phyloP scores from a whole-genome alignment of 176 grass and related monocot species.

The Elaeis guineensis region DNA sequence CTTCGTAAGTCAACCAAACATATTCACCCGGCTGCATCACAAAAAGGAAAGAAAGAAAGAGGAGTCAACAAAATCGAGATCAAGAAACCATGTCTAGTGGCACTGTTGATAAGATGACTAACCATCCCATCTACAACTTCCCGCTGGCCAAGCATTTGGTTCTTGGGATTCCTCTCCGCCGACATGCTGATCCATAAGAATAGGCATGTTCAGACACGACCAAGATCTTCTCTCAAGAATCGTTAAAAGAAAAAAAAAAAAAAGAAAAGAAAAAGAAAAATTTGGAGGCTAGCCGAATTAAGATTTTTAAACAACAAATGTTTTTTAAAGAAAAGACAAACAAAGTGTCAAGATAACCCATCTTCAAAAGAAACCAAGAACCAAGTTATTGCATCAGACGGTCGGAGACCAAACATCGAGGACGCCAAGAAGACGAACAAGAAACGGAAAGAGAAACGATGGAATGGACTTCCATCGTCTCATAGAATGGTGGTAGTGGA shows the following conservation, averaged over 20 bases:
- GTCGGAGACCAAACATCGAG: too few species aligned
- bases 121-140: slow-evolving; percentile 56
- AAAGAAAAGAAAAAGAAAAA: too few species aligned
- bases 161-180: slow-evolving; percentile 62
- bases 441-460: background rate
- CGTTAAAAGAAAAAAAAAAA: too few species aligned
- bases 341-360: too few species aligned
- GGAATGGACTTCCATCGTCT: too few species aligned
- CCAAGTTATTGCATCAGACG: too few species aligned
- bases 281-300: too few species aligned
- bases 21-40: slow-evolving; percentile 57
- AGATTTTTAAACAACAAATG: too few species aligned
- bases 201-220: background rate
- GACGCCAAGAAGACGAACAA: too few species aligned
- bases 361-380: too few species aligned
- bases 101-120: background rate
- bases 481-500: background rate
- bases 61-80: background rate
- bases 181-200: slow-evolving; percentile 27
- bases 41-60: background rate
- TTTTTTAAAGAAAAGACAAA: too few species aligned
- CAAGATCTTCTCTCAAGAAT: background rate
- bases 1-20: slow-evolving; percentile 58
- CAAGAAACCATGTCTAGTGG: background rate
- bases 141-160: slow-evolving; percentile 64